These are phyloP conservation scores for Phytopythium aichiense DNA, from an alignment of 352 stramenopile genomes.

Conservation along the genomic window DNA sequence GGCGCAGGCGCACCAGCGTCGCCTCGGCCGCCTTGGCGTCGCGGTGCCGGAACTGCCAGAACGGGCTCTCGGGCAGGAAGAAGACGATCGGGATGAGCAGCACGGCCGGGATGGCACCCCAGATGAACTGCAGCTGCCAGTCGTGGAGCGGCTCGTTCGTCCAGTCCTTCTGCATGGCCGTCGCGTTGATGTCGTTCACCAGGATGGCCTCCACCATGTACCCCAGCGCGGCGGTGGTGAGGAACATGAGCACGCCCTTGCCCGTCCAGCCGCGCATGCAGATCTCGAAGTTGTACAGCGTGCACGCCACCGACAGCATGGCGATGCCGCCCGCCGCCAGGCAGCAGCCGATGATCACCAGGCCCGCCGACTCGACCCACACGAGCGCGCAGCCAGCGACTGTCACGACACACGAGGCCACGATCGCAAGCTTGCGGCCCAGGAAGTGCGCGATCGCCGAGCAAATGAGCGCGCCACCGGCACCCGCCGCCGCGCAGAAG, in stretches of 20 bases:
- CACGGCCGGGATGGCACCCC: slow-evolving; percentile 61
- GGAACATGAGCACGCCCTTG: slow-evolving; percentile 84
- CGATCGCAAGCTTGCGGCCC: slow-evolving; percentile 66
- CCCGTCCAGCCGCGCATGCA: slow-evolving; percentile 85
- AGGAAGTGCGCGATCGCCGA: slow-evolving; percentile 47
- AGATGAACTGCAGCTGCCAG: slow-evolving; percentile 83
- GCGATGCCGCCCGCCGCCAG: slow-evolving; percentile 58
- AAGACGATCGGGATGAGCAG: slow-evolving; percentile 52
- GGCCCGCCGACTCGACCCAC: slow-evolving; percentile 56
- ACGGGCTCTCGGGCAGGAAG: slow-evolving; percentile 71
- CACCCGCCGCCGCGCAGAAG: slow-evolving; percentile 52
- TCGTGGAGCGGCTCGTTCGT: slow-evolving; percentile 62
- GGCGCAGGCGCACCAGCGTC: slow-evolving; percentile 59
- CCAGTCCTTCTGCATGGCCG: slow-evolving; percentile 58
- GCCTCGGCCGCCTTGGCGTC: slow-evolving; percentile 66
- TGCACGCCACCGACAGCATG: slow-evolving; percentile 71
- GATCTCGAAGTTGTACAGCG: slow-evolving; percentile 88
- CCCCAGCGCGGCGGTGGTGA: slow-evolving; percentile 58
- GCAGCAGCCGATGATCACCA: slow-evolving; percentile 73
- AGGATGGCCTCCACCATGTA: slow-evolving; percentile 80
- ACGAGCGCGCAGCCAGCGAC: slow-evolving; percentile 62
- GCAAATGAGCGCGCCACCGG: slow-evolving; percentile 46
- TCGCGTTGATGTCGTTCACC: slow-evolving; percentile 67
- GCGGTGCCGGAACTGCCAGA: slow-evolving; percentile 71
- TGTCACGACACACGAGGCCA: slow-evolving; percentile 48